Conservation (phyloP, 148 eudicot genomes). For the Chenopodium quinoa region DNA sequence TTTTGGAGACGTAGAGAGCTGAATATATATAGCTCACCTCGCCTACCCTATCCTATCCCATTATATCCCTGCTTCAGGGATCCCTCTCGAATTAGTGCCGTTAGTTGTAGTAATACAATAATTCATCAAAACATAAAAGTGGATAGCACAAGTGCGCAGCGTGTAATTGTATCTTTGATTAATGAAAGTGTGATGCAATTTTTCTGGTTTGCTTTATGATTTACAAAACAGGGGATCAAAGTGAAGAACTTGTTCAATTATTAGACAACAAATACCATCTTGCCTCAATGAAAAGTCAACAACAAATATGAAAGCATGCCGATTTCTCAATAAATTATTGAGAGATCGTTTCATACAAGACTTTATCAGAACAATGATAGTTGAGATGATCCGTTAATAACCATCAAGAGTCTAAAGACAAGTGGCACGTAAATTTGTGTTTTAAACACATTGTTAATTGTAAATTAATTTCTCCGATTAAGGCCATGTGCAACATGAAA, state of each 20-base stretch:
- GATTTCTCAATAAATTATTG: too few relatives aligned
- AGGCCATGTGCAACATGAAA: constrained; percentile 5
- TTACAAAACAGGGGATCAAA: too few relatives aligned
- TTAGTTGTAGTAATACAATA: neutral
- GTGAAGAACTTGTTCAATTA: too few relatives aligned
- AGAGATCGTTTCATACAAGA: too few relatives aligned
- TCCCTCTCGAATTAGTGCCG: neutral
- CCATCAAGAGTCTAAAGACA: too few relatives aligned
- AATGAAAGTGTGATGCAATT: neutral
- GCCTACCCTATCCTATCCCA: neutral
- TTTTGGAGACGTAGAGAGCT: neutral
- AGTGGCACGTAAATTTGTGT: too few relatives aligned
- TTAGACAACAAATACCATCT: too few relatives aligned
- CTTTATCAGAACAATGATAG: too few relatives aligned
- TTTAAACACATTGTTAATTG: neutral
- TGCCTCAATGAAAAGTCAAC: too few relatives aligned
- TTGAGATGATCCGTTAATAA: too few relatives aligned
- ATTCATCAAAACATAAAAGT: neutral
- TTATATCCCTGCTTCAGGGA: neutral
- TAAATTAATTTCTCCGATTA: neutral
- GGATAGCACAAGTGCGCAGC: neutral
- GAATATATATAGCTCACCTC: neutral
- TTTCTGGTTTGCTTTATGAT: too few relatives aligned
- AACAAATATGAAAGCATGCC: too few relatives aligned
- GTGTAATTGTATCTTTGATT: neutral